Conservation (phyloP, 768 basidiomycete genomes). For the Pleurotus platypus region DNA sequence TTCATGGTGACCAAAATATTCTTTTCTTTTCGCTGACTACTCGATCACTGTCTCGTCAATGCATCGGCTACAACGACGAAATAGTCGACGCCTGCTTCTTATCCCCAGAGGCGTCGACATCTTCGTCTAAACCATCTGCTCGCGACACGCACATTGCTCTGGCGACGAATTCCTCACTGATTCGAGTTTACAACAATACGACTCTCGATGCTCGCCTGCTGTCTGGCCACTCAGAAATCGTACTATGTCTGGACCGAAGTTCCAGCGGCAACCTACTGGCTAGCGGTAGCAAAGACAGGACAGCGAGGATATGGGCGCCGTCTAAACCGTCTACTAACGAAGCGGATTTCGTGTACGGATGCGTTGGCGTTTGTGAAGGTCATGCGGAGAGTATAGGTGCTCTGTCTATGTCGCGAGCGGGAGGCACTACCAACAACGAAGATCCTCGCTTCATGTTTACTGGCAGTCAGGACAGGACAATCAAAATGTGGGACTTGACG, state of each 20-base stretch:
- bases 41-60: conserved; percentile 63
- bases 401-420: conserved; percentile 68
- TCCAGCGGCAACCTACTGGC: conserved; percentile 69
- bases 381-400: conserved; percentile 94
- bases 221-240: conserved; percentile 87
- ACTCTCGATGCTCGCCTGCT: conserved; percentile 83
- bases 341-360: conserved; percentile 55
- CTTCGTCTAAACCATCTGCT: conserved; percentile 15
- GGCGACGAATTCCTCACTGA: conserved; percentile 96
- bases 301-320: conserved; percentile 81
- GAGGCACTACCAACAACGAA: conserved; percentile 20
- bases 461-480: conserved; percentile 94
- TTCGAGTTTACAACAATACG: conserved; percentile 80
- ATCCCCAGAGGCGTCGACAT: conserved; percentile 28
- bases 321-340: conserved; percentile 12
- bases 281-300: conserved; percentile 90
- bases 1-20: conserved; percentile 97
- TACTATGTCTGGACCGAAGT: conserved; percentile 77
- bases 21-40: conserved; percentile 81
- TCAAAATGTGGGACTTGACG: conserved; percentile 97
- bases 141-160: conserved; percentile 80
- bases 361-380: conserved; percentile 87
- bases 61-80: conserved; percentile 98
- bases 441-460: conserved; percentile 78
- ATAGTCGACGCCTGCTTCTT: conserved; percentile 89